These are phyloP conservation scores for Berkeleyomyces basicola DNA, from an alignment of 2,329 filamentous ascomycete species.

Conservation along the genomic window DNA sequence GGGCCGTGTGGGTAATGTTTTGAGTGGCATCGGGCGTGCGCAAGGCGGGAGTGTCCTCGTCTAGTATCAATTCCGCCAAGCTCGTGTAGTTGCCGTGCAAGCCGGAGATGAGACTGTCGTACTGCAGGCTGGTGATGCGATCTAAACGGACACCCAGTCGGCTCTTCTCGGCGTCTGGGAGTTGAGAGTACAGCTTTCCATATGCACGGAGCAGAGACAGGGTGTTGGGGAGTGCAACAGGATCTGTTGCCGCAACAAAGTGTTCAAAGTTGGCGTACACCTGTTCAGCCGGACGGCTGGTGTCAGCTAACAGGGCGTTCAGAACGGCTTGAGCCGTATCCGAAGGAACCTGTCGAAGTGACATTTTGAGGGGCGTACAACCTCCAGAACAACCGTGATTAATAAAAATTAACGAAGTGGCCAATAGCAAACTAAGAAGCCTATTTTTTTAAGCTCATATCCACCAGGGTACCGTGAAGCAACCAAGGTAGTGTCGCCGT, in stretches of 20 bases:
- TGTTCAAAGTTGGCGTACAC: background rate
- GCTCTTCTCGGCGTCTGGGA: slow-evolving; percentile 5
- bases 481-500: no score
- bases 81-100: slow-evolving; percentile 22
- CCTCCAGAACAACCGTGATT: background rate
- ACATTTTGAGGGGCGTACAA: background rate
- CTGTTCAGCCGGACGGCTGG: background rate
- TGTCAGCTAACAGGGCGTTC: background rate
- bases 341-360: background rate
- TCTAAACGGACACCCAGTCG: background rate
- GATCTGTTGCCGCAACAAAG: background rate
- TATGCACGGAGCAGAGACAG: slow-evolving; percentile 9
- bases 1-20: slow-evolving; percentile 20
- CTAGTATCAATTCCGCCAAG: slow-evolving; percentile 24
- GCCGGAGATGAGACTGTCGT: slow-evolving; percentile 15
- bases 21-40: slow-evolving; percentile 16
- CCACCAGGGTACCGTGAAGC: no score
- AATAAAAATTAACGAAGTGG: background rate
- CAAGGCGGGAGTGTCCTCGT: slow-evolving; percentile 19
- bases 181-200: background rate
- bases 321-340: background rate
- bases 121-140: background rate
- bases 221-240: slow-evolving; percentile 1
- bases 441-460: no score
- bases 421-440: no score